phyloP scores from a whole-genome alignment of 352 stramenopile genomes.

The Globisporangium nodosum region DNA sequence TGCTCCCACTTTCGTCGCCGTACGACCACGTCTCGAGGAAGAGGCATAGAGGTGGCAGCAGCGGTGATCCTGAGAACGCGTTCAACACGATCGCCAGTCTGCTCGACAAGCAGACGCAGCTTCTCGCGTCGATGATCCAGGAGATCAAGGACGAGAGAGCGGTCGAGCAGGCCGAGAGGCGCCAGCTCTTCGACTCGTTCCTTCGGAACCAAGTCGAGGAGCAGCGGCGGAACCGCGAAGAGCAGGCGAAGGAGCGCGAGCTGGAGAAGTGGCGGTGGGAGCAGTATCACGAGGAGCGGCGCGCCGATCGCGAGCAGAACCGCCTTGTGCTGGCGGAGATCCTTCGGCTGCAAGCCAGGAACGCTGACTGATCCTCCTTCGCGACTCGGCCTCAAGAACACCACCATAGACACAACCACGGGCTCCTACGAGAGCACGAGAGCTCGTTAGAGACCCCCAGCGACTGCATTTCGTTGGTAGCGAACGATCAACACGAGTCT shows the following conservation, averaged over 20 bases:
- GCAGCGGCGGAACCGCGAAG: slow-evolving; percentile 1
- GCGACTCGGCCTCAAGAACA: too few relatives aligned
- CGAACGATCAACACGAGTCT: too few relatives aligned
- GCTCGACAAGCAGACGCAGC: not conserved
- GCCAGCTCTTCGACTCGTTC: not conserved
- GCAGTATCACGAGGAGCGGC: not conserved
- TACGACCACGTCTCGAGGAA: not conserved
- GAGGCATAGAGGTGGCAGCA: not conserved
- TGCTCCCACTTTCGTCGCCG: not conserved
- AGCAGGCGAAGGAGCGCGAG: slow-evolving; percentile 1
- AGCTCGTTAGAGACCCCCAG: too few relatives aligned
- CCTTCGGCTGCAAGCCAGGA: not conserved
- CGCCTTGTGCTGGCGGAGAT: not conserved
- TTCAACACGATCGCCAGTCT: not conserved
- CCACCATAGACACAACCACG: too few relatives aligned
- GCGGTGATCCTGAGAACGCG: not conserved
- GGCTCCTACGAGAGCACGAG: too few relatives aligned
- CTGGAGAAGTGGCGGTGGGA: not conserved
- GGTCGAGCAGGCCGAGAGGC: not conserved
- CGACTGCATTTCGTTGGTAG: too few relatives aligned
- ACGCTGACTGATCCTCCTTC: not conserved
- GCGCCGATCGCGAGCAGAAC: not conserved
- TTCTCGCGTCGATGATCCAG: slow-evolving; percentile 1
- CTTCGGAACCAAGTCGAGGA: not conserved
- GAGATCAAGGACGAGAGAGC: not conserved